A percentile compares a stretch with the other conserved stretches of the same genome.
These are phyloP conservation scores for Flaveria ramosissima DNA, from an alignment of 129 eudicot genomes.

Conservation along the genomic window DNA sequence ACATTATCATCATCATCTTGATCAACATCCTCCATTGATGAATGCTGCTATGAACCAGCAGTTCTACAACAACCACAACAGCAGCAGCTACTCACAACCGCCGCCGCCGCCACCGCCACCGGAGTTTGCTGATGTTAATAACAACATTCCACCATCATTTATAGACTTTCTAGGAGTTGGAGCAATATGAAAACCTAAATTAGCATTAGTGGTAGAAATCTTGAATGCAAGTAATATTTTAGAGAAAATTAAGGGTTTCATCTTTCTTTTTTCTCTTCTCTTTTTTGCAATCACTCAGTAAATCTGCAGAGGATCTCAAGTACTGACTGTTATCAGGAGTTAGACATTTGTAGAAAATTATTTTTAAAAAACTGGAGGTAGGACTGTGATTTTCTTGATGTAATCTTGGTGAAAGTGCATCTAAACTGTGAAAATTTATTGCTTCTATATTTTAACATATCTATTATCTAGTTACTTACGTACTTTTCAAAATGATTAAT, in stretches of 20 bases:
- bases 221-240: slow-evolving; percentile 25
- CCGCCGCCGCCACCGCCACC: slow-evolving; percentile 26
- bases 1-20: slow-evolving; percentile 13
- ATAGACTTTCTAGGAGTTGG: slow-evolving; percentile 99
- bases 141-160: slow-evolving; percentile 55
- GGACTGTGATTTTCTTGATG: slow-evolving; percentile 14
- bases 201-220: background rate
- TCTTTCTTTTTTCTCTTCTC: background rate
- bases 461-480: background rate
- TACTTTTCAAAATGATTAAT: too few relatives aligned
- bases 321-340: slow-evolving; percentile 27
- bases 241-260: background rate
- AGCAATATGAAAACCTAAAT: slow-evolving; percentile 48
- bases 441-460: background rate
- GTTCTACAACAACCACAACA: slow-evolving; percentile 22
- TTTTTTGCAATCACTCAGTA: background rate
- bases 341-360: slow-evolving; percentile 7
- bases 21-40: slow-evolving; percentile 29
- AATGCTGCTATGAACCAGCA: slow-evolving; percentile 37
- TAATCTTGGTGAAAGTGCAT: slow-evolving; percentile 23
- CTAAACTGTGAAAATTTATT: slow-evolving; percentile 13
- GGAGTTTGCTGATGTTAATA: slow-evolving; percentile 37
- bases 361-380: background rate
- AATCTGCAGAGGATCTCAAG: slow-evolving; percentile 38
- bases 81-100: slow-evolving; percentile 29